Conservation (phyloP, 140 eudicot species). For the Stevia rebaudiana region DNA sequence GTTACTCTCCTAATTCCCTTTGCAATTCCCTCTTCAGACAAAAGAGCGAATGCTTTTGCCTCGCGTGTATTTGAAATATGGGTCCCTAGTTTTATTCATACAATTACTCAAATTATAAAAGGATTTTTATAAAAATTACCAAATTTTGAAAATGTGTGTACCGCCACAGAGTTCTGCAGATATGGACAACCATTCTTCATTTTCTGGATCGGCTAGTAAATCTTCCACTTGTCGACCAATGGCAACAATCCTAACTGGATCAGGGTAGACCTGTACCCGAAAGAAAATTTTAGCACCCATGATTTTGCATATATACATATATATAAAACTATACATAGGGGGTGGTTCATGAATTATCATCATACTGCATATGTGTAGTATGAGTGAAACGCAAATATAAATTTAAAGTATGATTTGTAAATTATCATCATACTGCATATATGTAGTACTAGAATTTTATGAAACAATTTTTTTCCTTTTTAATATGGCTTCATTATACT, state of each 20-base stretch:
- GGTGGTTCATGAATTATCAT: too few relatives aligned
- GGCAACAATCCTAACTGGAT: conserved; percentile 90
- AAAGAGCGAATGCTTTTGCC: conserved; percentile 81
- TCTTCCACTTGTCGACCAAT: conserved; percentile 87
- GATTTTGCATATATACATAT: neutral
- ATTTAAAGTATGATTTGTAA: too few relatives aligned
- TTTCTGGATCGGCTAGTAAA: conserved; percentile 70
- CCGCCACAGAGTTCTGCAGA: conserved; percentile 98
- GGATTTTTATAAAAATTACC: neutral
- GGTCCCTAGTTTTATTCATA: conserved; percentile 50
- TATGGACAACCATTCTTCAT: conserved; percentile 65
- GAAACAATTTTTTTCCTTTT: too few relatives aligned
- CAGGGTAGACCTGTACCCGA: conserved; percentile 72
- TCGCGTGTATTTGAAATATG: conserved; percentile 90
- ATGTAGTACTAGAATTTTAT: too few relatives aligned
- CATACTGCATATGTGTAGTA: too few relatives aligned
- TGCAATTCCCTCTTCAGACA: conserved; percentile 96
- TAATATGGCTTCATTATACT: too few relatives aligned
- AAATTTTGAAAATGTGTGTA: conserved; percentile 13
- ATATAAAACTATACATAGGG: too few relatives aligned
- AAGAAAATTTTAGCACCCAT: neutral
- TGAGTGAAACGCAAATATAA: too few relatives aligned
- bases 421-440: too few relatives aligned
- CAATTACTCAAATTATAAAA: neutral
- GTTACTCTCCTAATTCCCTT: conserved; percentile 95